phyloP scores from a whole-genome alignment of 129 eudicot species.

The Logfia minima region DNA sequence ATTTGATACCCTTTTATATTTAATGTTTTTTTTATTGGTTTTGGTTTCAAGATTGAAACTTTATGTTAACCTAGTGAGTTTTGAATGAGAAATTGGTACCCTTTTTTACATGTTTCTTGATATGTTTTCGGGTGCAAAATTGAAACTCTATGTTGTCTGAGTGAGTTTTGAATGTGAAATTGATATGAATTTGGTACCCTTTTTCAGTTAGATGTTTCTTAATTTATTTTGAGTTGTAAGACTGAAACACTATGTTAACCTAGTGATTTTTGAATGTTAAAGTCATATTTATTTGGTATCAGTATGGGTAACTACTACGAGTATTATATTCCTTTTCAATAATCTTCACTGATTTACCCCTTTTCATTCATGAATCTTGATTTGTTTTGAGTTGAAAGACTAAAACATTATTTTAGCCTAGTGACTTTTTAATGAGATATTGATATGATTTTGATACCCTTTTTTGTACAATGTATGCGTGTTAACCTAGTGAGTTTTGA shows the following conservation, averaged over 20 bases:
- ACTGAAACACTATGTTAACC: not conserved
- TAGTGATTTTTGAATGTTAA: not conserved
- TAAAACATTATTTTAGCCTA: not conserved
- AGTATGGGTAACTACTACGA: no score
- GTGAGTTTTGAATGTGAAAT: not conserved
- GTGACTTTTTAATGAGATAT: not conserved
- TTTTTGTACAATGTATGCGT: not conserved
- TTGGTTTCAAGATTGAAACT: slow-evolving; percentile 5
- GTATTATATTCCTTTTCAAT: no score
- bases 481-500: not conserved
- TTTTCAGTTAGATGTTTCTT: not conserved
- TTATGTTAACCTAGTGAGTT: slow-evolving; percentile 15
- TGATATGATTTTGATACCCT: slow-evolving; percentile 1
- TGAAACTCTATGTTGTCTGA: not conserved
- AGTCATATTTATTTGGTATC: not conserved
- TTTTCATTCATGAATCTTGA: not conserved
- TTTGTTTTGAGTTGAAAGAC: not conserved
- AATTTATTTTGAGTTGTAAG: slow-evolving; percentile 1
- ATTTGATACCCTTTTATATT: not conserved
- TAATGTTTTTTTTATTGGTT: not conserved
- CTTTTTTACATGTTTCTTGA: slow-evolving; percentile 12
- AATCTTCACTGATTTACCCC: not conserved
- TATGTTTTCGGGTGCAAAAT: not conserved
- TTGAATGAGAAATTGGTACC: not conserved
- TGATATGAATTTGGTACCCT: not conserved